These are phyloP conservation scores for Boletus rubropictus DNA, from an alignment of 768 basidiomycete species.

Conservation along the genomic window DNA sequence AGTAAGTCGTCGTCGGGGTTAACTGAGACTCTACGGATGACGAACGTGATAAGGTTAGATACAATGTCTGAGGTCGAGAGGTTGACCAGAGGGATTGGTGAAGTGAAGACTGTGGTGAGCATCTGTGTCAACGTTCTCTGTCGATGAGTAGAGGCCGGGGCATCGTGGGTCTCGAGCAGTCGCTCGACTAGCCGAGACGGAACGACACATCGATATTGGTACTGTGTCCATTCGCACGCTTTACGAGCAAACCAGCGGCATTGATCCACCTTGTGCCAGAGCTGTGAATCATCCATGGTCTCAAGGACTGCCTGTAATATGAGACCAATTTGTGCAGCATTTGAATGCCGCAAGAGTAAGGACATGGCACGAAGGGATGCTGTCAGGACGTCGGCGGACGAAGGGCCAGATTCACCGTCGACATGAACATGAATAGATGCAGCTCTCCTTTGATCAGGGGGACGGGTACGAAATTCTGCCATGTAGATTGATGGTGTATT, in stretches of 20 bases:
- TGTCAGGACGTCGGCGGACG: slow-evolving; percentile 63
- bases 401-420: slow-evolving; percentile 83
- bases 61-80: slow-evolving; percentile 87
- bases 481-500: slow-evolving; percentile 73
- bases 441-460: slow-evolving; percentile 74
- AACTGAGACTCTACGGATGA: slow-evolving; percentile 63
- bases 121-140: slow-evolving; percentile 66
- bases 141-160: slow-evolving; percentile 39
- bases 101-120: slow-evolving; percentile 79
- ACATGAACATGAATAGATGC: slow-evolving; percentile 86
- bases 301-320: slow-evolving; percentile 71
- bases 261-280: slow-evolving; percentile 65
- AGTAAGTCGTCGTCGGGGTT: slow-evolving; percentile 62
- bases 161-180: slow-evolving; percentile 59
- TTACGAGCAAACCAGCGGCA: slow-evolving; percentile 80
- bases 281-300: slow-evolving; percentile 52
- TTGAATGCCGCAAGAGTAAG: slow-evolving; percentile 68
- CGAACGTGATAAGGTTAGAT: slow-evolving; percentile 66
- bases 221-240: slow-evolving; percentile 82
- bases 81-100: slow-evolving; percentile 78
- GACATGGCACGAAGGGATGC: slow-evolving; percentile 69
- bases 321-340: slow-evolving; percentile 64
- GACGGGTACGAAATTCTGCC: slow-evolving; percentile 77
- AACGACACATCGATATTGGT: slow-evolving; percentile 89
- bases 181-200: slow-evolving; percentile 80